These are phyloP conservation scores for Arthrobotrys pseudoclavata DNA, from an alignment of 2,329 filamentous ascomycete genomes.

Conservation along the genomic window DNA sequence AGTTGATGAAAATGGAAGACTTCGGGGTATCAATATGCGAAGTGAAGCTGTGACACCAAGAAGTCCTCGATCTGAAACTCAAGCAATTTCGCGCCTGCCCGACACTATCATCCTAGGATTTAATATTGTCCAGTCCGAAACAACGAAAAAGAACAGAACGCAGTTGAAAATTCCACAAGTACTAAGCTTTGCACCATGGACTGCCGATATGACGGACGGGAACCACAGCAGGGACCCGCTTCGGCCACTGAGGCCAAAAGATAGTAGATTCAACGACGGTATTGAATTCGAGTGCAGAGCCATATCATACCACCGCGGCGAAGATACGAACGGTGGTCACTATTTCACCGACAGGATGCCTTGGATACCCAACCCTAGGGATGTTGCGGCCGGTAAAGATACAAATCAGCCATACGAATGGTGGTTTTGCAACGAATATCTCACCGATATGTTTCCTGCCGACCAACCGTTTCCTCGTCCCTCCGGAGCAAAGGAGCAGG, in stretches of 20 bases:
- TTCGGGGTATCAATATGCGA: constrained; percentile 6
- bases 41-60: not conserved
- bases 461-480: constrained; percentile 25
- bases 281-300: constrained; percentile 35
- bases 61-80: not conserved
- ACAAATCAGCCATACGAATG: constrained; percentile 24
- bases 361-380: constrained; percentile 23
- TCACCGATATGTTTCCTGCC: constrained; percentile 25
- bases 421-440: constrained; percentile 36
- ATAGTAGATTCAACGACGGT: not conserved
- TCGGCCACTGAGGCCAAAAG: not conserved
- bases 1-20: not conserved
- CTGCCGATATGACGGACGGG: not conserved
- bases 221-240: constrained; percentile 5
- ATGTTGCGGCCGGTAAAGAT: not conserved
- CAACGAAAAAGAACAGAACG: constrained; percentile 1
- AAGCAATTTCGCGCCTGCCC: constrained; percentile 24
- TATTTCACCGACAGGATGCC: constrained; percentile 24
- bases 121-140: constrained; percentile 1
- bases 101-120: constrained; percentile 24
- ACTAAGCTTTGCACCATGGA: constrained; percentile 20
- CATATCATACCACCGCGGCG: constrained; percentile 26
- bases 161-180: constrained; percentile 16
- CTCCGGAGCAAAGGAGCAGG: constrained; percentile 13
- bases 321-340: not conserved